Evolutionary conservation across 192 early-diverging fungal species (phyloP).

Genomic region (Coemansia sp.): DNA sequence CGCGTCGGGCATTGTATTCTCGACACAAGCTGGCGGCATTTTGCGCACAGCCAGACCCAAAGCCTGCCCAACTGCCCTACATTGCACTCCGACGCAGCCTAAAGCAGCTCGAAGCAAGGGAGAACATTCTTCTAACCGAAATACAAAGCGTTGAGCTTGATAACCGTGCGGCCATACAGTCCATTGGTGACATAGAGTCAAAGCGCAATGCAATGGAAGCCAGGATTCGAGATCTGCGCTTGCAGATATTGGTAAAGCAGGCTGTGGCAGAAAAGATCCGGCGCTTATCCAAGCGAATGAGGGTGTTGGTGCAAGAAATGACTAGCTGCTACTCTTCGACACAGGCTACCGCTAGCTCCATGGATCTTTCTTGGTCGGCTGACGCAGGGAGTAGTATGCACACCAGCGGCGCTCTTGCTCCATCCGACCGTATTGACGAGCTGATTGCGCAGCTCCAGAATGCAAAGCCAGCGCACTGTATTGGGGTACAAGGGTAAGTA

Average conservation of each 20-base stretch:
- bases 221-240: slow-evolving; percentile 28
- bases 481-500: background rate
- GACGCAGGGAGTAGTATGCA: background rate
- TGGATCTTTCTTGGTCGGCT: background rate
- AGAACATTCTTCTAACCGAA: slow-evolving; percentile 9
- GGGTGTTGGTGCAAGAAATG: slow-evolving; percentile 30
- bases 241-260: slow-evolving; percentile 42
- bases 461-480: background rate
- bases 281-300: slow-evolving; percentile 25
- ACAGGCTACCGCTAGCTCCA: background rate
- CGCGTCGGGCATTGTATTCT: slow-evolving; percentile 14
- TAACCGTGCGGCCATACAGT: slow-evolving; percentile 20
- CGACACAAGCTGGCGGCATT: slow-evolving; percentile 26
- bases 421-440: background rate
- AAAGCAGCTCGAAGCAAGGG: slow-evolving; percentile 1
- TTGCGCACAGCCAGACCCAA: slow-evolving; percentile 15
- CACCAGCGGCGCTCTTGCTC: background rate
- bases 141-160: slow-evolving; percentile 21
- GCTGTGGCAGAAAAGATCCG: slow-evolving; percentile 34
- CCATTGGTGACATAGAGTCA: slow-evolving; percentile 20
- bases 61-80: slow-evolving; percentile 6
- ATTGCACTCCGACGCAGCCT: slow-evolving; percentile 15
- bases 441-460: background rate
- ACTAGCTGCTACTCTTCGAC: background rate
- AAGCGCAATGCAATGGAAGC: slow-evolving; percentile 20